A percentile compares a stretch with the other conserved stretches of the same genome.
Evolutionary conservation across 2,329 filamentous ascomycete species (phyloP).

Genomic region (Hymenoscyphus repandus): DNA sequence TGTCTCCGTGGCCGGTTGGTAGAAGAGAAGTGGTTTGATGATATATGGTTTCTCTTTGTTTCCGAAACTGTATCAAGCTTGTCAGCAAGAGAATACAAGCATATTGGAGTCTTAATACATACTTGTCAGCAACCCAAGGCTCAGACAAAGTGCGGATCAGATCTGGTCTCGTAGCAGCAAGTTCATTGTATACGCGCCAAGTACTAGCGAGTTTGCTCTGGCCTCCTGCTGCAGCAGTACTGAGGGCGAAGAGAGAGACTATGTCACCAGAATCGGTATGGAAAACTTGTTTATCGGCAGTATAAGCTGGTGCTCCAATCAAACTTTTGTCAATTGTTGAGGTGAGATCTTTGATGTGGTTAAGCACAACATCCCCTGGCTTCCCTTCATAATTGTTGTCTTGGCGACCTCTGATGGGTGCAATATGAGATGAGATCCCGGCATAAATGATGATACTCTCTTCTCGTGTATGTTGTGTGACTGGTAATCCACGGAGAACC

Average conservation of each 20-base stretch:
- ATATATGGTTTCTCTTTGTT: conserved; percentile 42
- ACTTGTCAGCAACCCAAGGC: conserved; percentile 41
- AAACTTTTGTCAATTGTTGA: conserved; percentile 31
- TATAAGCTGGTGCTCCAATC: conserved; percentile 55
- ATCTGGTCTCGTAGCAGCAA: conserved; percentile 47
- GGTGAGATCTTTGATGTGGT: conserved; percentile 59
- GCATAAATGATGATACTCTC: conserved; percentile 38
- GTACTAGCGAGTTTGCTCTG: conserved; percentile 47
- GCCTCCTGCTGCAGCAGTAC: conserved; percentile 43
- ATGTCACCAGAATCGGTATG: conserved; percentile 53
- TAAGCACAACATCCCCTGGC: conserved; percentile 47
- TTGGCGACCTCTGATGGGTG: conserved; percentile 35
- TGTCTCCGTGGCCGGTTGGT: conserved; percentile 42
- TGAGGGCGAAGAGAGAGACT: conserved; percentile 43
- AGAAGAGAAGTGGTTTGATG: conserved; percentile 49
- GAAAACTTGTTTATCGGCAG: conserved; percentile 54
- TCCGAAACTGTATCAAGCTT: conserved; percentile 41
- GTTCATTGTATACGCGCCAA: conserved; percentile 50
- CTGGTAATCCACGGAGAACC: conserved; percentile 38
- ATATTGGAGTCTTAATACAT: neutral
- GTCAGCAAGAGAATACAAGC: neutral
- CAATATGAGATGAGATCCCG: conserved; percentile 39
- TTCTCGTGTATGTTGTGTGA: conserved; percentile 33
- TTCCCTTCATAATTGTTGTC: conserved; percentile 37
- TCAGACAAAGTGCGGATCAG: conserved; percentile 45